Conservation (phyloP, 441 rosid genomes). For the Mallotus repandus region DNA sequence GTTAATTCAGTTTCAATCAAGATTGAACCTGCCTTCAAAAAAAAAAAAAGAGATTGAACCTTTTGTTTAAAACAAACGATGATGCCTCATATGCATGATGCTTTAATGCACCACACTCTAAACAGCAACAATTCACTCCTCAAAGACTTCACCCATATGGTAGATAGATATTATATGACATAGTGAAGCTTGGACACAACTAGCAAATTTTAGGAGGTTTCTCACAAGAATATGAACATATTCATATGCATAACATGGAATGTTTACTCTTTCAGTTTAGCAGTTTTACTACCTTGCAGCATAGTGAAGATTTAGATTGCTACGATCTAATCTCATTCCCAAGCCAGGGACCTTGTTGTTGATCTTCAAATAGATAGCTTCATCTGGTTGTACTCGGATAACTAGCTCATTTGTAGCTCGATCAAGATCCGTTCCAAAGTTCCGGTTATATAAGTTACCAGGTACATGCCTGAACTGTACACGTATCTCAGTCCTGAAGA, state of each 20-base stretch:
- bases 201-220: neutral
- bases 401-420: constrained; percentile 88
- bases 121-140: neutral
- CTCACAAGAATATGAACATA: neutral
- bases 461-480: constrained; percentile 94
- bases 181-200: neutral
- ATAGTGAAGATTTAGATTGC: constrained; percentile 82
- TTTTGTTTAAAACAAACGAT: neutral
- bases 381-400: constrained; percentile 89
- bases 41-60: too few relatives aligned
- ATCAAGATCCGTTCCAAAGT: constrained; percentile 74
- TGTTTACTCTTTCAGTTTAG: neutral
- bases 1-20: neutral
- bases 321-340: constrained; percentile 88
- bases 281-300: constrained; percentile 58
- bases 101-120: neutral
- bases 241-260: neutral
- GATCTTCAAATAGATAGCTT: constrained; percentile 91
- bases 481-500: constrained; percentile 73
- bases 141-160: neutral
- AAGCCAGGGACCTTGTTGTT: constrained; percentile 95
- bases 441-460: constrained; percentile 78
- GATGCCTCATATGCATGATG: neutral
- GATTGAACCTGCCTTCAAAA: neutral
- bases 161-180: neutral